Conservation (phyloP, 2,329 filamentous ascomycete species). For the Emmonsiellopsis sp. region DNA sequence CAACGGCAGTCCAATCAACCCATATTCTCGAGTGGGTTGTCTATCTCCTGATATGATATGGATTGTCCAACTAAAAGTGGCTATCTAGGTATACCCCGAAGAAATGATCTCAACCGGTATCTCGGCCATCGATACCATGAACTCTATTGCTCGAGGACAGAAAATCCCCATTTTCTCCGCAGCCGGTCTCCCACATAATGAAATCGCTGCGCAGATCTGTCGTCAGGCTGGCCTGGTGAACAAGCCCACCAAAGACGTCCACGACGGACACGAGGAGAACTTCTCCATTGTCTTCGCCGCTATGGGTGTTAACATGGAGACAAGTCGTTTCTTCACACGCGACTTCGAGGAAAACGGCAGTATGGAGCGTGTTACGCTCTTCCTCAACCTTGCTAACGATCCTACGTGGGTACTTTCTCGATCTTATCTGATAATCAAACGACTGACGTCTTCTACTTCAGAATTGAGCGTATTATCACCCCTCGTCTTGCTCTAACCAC, state of each 20-base stretch:
- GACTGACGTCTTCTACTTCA: conserved; percentile 25
- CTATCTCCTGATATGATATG: conserved; percentile 2
- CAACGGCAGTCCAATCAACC: conserved; percentile 98
- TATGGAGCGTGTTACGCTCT: conserved; percentile 92
- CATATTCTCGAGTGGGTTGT: conserved; percentile 74
- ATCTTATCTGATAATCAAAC: background rate
- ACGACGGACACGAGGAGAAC: conserved; percentile 97
- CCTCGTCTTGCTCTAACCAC: conserved; percentile 96
- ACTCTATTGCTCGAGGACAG: conserved; percentile 93
- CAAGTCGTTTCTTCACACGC: conserved; percentile 92
- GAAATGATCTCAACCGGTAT: conserved; percentile 99
- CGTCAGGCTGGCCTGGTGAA: conserved; percentile 90
- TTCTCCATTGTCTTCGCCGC: conserved; percentile 99
- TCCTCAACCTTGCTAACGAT: conserved; percentile 98
- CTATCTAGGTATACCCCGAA: conserved; percentile 78
- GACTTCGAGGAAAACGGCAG: conserved; percentile 99
- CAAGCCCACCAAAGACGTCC: conserved; percentile 86
- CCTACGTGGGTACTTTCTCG: conserved; percentile 61
- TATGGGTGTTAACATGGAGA: conserved; percentile 99
- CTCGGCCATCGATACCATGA: conserved; percentile 97
- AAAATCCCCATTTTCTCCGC: conserved; percentile 99
- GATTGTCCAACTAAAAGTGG: conserved; percentile 9
- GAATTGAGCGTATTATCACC: conserved; percentile 99
- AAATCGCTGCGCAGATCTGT: conserved; percentile 98
- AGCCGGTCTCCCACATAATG: conserved; percentile 95